phyloP scores from a whole-genome alignment of 768 basidiomycete species.

The Mycena chlorophos region DNA sequence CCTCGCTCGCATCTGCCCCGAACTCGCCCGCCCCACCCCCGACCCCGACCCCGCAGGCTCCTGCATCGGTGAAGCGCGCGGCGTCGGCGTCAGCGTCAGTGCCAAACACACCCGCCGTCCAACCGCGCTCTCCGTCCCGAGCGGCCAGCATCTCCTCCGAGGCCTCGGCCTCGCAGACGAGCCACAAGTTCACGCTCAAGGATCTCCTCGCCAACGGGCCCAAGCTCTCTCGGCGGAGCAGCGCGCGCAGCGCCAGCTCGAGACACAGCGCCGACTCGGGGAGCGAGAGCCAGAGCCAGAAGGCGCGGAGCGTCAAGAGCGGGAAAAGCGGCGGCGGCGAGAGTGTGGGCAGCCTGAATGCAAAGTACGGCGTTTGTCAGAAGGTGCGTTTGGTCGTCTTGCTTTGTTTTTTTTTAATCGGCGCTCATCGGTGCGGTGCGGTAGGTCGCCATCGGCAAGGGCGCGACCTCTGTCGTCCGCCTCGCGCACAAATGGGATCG shows the following conservation, averaged over 20 bases:
- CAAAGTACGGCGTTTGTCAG: conserved; percentile 98
- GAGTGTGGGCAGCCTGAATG: conserved; percentile 50
- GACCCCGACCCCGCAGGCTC: too few relatives aligned
- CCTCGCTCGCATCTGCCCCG: background rate
- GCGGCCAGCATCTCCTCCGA: conserved; percentile 52
- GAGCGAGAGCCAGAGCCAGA: conserved; percentile 65
- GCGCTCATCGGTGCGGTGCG: background rate
- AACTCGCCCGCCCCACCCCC: background rate
- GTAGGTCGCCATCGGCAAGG: conserved; percentile 84
- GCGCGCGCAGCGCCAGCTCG: conserved; percentile 53
- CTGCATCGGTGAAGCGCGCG: conserved; percentile 4
- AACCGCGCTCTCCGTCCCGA: conserved; percentile 5
- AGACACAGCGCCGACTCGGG: conserved; percentile 48
- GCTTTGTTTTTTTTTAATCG: background rate
- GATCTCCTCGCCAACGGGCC: conserved; percentile 73
- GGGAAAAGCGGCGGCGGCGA: conserved; percentile 44
- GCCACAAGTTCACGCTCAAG: conserved; percentile 82
- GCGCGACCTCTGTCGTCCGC: conserved; percentile 95
- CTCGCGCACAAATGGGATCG: conserved; percentile 99
- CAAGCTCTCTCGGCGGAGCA: conserved; percentile 67
- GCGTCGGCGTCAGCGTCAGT: conserved; percentile 3
- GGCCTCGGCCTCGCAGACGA: conserved; percentile 37
- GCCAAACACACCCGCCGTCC: conserved; percentile 6
- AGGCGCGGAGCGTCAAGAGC: conserved; percentile 51
- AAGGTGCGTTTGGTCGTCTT: conserved; percentile 65